A percentile compares a stretch with the other conserved stretches of the same genome.
Conservation (phyloP, 2,329 filamentous ascomycete genomes). For the Daldinia sp. region DNA sequence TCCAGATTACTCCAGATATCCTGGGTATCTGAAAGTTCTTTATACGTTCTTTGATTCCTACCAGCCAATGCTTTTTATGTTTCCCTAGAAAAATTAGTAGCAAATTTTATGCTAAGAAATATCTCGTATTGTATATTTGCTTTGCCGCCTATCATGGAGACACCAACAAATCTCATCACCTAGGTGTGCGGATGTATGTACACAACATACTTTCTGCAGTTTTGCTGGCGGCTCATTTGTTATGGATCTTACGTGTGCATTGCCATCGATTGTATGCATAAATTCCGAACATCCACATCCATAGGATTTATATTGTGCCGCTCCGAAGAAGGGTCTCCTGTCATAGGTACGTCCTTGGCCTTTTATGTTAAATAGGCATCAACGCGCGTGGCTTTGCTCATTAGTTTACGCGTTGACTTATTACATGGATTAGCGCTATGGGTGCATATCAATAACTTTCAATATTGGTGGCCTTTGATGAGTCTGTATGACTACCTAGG, state of each 20-base stretch:
- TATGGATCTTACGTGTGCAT: background rate
- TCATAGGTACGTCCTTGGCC: slow-evolving; percentile 7
- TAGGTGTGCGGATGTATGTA: background rate
- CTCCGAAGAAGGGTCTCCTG: slow-evolving; percentile 11
- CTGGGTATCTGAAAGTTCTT: background rate
- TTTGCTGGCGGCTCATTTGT: slow-evolving; percentile 8
- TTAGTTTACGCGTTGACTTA: background rate
- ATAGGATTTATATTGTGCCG: slow-evolving; percentile 15
- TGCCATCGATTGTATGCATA: background rate
- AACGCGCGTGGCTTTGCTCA: background rate
- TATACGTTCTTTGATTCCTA: background rate
- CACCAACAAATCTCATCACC: background rate
- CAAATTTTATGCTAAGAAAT: background rate
- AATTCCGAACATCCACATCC: slow-evolving; percentile 1
- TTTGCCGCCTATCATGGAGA: background rate
- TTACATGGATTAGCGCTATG: slow-evolving; percentile 1
- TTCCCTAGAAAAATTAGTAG: background rate
- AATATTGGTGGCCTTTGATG: background rate
- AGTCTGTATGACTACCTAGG: background rate
- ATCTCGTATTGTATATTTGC: background rate
- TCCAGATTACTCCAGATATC: slow-evolving; percentile 13
- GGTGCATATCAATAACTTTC: background rate
- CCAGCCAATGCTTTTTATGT: background rate
- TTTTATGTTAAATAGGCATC: slow-evolving; percentile 9
- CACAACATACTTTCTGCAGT: background rate